Conservation (phyloP, 164 flowering plant genomes). For the Stephania japonica region DNA sequence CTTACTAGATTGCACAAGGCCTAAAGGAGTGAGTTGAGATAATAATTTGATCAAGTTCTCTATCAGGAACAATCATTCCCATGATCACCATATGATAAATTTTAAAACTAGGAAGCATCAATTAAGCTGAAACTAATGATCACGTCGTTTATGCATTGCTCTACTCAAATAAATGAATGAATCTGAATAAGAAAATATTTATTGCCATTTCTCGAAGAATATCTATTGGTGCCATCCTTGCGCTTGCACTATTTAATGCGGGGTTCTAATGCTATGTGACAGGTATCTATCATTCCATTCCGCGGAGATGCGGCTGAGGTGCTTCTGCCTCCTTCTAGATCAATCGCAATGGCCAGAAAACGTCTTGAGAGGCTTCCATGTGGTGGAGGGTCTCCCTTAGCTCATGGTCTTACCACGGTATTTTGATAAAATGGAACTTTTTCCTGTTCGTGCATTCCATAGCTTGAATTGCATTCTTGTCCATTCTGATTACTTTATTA, state of each 20-base stretch:
- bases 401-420: constrained; percentile 95
- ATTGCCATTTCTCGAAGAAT: too few species aligned
- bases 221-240: neutral
- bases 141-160: neutral
- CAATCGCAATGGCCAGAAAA: constrained; percentile 97
- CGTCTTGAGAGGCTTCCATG: constrained; percentile 97
- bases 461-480: neutral
- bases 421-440: constrained; percentile 3
- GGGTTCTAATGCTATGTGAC: constrained; percentile 9
- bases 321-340: constrained; percentile 94
- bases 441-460: neutral
- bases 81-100: neutral
- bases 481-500: neutral
- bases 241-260: neutral
- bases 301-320: constrained; percentile 96
- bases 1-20: too few species aligned
- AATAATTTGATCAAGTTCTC: neutral
- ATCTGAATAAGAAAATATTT: too few species aligned
- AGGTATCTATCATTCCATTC: constrained; percentile 92
- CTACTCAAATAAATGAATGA: too few species aligned
- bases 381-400: constrained; percentile 98
- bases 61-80: neutral
- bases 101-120: neutral
- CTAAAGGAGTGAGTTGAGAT: neutral
- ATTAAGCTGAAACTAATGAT: neutral